Conservation (phyloP, 345 rosid genomes). For the Linum usitatissimum region DNA sequence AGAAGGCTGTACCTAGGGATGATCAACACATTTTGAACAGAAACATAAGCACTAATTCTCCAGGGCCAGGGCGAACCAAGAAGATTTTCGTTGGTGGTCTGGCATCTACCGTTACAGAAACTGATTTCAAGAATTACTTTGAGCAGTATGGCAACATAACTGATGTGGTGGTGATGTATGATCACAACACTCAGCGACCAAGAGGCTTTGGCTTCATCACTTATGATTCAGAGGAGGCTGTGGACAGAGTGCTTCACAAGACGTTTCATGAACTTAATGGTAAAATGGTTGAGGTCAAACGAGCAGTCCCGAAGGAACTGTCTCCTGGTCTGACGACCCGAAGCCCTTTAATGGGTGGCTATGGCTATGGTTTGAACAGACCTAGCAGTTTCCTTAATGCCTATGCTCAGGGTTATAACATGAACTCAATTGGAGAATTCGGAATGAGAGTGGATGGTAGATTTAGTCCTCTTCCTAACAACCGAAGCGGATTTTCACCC, state of each 20-base stretch:
- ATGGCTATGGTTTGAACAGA: conserved; percentile 46
- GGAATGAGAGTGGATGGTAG: conserved; percentile 63
- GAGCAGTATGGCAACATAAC: conserved; percentile 76
- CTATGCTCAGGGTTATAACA: conserved; percentile 59
- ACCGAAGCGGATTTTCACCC: conserved; percentile 51
- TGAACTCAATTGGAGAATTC: conserved; percentile 40
- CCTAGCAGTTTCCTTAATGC: conserved; percentile 55
- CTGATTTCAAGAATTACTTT: conserved; percentile 71
- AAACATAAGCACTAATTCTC: conserved; percentile 41
- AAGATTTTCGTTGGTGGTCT: conserved; percentile 93
- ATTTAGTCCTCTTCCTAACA: conserved; percentile 59
- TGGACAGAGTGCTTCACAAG: conserved; percentile 73
- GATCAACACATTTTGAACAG: conserved; percentile 67
- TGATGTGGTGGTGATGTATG: conserved; percentile 97
- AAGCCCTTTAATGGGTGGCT: conserved; percentile 63
- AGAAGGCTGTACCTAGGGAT: conserved; percentile 88
- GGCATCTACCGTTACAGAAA: conserved; percentile 56
- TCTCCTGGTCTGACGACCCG: conserved; percentile 49
- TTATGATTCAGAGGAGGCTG: conserved; percentile 83
- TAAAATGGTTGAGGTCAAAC: conserved; percentile 96
- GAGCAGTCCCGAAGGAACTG: conserved; percentile 89
- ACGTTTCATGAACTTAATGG: conserved; percentile 95
- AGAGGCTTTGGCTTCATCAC: conserved; percentile 99
- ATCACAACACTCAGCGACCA: conserved; percentile 95
- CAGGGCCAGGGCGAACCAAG: conserved; percentile 51